phyloP scores from a whole-genome alignment of 2,329 filamentous ascomycete genomes.

The Calonectria multiphialidica region DNA sequence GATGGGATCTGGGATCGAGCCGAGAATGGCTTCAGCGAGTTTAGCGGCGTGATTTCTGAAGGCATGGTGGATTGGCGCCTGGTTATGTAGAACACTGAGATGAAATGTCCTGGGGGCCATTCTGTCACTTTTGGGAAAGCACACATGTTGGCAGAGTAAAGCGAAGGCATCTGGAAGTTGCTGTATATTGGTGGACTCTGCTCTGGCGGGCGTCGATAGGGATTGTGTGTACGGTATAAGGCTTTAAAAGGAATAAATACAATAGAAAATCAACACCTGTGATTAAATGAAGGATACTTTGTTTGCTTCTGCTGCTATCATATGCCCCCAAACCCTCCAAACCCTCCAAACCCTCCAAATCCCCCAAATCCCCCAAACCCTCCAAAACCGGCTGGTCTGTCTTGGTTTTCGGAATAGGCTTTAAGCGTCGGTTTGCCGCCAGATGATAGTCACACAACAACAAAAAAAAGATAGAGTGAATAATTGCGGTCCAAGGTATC shows the following conservation, averaged over 20 bases:
- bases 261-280: slow-evolving; percentile 9
- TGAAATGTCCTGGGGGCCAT: neutral
- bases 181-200: neutral
- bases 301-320: neutral
- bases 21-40: slow-evolving; percentile 8
- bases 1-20: neutral
- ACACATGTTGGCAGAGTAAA: neutral
- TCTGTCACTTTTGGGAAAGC: neutral
- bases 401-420: neutral
- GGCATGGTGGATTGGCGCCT: neutral
- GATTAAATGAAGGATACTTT: neutral
- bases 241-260: neutral
- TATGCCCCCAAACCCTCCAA: neutral
- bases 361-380: no score
- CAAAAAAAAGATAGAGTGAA: neutral
- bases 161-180: slow-evolving; percentile 8
- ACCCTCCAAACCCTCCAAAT: no score
- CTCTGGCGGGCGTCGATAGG: neutral
- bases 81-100: neutral
- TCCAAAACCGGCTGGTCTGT: neutral
- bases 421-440: neutral
- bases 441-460: neutral
- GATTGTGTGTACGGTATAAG: slow-evolving; percentile 5
- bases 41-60: neutral
- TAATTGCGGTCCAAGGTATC: neutral